Conservation (phyloP, 495 filamentous ascomycete species). For the Copromyces sp. region DNA sequence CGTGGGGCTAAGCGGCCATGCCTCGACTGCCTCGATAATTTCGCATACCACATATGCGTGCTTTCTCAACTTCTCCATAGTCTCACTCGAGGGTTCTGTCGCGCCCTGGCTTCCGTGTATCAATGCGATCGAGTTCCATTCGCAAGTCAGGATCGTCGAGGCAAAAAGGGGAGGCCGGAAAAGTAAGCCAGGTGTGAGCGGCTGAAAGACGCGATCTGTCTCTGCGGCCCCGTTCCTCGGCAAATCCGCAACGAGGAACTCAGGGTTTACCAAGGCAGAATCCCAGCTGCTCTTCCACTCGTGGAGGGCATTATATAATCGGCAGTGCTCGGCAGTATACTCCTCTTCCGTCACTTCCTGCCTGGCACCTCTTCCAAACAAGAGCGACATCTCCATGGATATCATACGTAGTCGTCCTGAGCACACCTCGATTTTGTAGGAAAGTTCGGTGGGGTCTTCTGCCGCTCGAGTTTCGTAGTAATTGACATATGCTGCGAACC, state of each 20-base stretch:
- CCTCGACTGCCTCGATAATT: slow-evolving; percentile 65
- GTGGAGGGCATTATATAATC: slow-evolving; percentile 43
- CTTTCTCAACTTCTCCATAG: slow-evolving; percentile 41
- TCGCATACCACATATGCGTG: slow-evolving; percentile 63
- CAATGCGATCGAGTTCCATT: slow-evolving; percentile 66
- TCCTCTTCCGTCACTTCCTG: slow-evolving; percentile 51
- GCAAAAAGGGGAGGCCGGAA: slow-evolving; percentile 59
- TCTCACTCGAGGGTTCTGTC: slow-evolving; percentile 38
- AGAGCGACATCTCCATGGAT: slow-evolving; percentile 66
- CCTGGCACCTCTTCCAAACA: slow-evolving; percentile 63
- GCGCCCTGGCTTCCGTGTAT: slow-evolving; percentile 72
- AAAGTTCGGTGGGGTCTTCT: slow-evolving; percentile 51
- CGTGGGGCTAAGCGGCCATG: slow-evolving; percentile 57
- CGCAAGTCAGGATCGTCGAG: slow-evolving; percentile 61
- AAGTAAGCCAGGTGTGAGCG: slow-evolving; percentile 56
- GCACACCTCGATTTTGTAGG: slow-evolving; percentile 54
- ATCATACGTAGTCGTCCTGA: slow-evolving; percentile 60
- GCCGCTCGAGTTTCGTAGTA: slow-evolving; percentile 50
- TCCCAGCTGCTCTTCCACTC: slow-evolving; percentile 49
- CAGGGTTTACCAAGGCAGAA: slow-evolving; percentile 45
- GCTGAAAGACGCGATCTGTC: slow-evolving; percentile 59
- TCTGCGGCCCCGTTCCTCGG: slow-evolving; percentile 35
- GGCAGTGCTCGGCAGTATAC: slow-evolving; percentile 52
- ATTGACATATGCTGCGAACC: slow-evolving; percentile 59
- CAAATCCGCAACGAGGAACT: slow-evolving; percentile 50